Base-by-base conservation (phyloP, 2,329 filamentous ascomycete genomes). In the Penicillium sp. region DNA sequence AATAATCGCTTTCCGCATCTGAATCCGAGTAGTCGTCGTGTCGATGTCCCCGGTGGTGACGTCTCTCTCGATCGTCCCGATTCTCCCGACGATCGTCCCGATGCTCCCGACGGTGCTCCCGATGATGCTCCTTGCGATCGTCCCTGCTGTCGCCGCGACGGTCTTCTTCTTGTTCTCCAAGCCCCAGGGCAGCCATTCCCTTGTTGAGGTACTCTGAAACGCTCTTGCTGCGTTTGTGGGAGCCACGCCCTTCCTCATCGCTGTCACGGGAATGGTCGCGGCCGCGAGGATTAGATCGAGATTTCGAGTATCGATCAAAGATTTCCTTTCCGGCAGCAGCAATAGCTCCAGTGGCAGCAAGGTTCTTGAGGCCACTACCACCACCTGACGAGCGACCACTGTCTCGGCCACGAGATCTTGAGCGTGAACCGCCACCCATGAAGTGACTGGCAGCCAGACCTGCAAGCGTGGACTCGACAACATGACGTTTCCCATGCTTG, bases 391-490 rank as follows among this genome's bases (percentile, higher is more conserved):
- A 81, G 47, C 73, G 75, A 59, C 75, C 69, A 9, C 75, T 68
- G 8, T 85, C 87, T 21, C 84, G 81, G 3, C 89, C 90, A 50
- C 88, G 84, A 29, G 89, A 91, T 46, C 86, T 86, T 63, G 89
- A 91, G 47, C 88, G 82, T 17, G 55, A 57, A 8, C 89, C 86
- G 21, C 93, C 93, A 70, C 96, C 93, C 72, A 96, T 85, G 60
- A 96, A 79, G 54, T 90, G 89, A 76, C 92, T 96, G 45, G 91
- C 89, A 33, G 93, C 86, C 46, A 97, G 83, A 74, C 93, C 93
- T 69, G 92, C 93, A 59, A 97, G 84, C 55, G 95, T 92, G 38
- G 93, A 90, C 73, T 96, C 91, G 41, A 92, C 82, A 56, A 96
- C 83, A 67, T 94, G 89, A 48, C 91, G 86, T 77, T 92, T 96